Evolutionary conservation across 768 basidiomycete species (phyloP), one percentile per base, ranked within the genome.

Genomic region (Pholiota molesta): DNA sequence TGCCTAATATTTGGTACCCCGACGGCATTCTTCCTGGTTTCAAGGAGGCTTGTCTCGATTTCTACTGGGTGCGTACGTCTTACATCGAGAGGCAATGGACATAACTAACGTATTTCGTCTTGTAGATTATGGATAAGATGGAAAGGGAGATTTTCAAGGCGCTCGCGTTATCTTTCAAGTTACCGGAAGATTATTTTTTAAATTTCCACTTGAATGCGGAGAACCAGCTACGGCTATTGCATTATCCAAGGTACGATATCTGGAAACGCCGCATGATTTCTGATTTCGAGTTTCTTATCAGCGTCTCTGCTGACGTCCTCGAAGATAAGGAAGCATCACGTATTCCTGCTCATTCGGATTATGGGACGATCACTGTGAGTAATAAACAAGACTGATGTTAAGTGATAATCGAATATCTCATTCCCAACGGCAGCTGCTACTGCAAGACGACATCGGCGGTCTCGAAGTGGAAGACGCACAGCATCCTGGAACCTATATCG

Each of bases 361-460:
- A 82, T 62, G 80, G 82, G 3, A 83, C 78, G 0, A 74, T 87
- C 17, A 90, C 87, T 0, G 76, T 74, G 39, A 26, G 72, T 19
- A 49, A n/a, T n/a, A n/a, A n/a, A n/a, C n/a, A n/a, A n/a, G n/a
- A n/a, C n/a, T n/a, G n/a, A n/a, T n/a, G n/a, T n/a, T n/a, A n/a
- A n/a, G n/a, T n/a, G n/a, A n/a, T n/a, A n/a, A n/a, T n/a, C 16
- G 14, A 19, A 6, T 8, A n/a, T n/a, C 56, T 40, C 28, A 10
- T 33, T 37, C 4, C 10, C 39, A 52, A 26, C 3, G 21, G 40
- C 35, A 78, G 56, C 71, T 87, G 7, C 72, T 90, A 3, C 76
- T 88, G 54, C 87, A 89, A 71, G 86, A 89, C 65, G 75, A 80
- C 5, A 77, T 81, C 2, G 86, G 87, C 6, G 88, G 88, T 0